Percentiles rank a stretch among this genome's conserved stretches.
Conservation (phyloP, 2,329 filamentous ascomycete genomes). For the Polychaeton citri region DNA sequence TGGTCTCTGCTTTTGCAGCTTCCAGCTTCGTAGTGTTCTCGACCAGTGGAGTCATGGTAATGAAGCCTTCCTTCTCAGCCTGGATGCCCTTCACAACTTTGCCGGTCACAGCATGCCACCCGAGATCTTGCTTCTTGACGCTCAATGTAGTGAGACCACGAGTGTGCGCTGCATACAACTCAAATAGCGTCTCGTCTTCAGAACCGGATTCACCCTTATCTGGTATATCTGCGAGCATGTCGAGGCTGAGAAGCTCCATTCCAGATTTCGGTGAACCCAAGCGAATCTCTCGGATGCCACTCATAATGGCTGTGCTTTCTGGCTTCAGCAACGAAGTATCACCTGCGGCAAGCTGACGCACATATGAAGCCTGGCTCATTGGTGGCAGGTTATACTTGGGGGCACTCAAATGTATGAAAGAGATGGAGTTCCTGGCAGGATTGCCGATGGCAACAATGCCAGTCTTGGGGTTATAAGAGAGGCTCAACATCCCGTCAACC, state of each 20-base stretch:
- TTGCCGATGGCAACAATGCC: slow-evolving; percentile 93
- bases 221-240: slow-evolving; percentile 58
- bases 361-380: slow-evolving; percentile 78
- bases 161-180: slow-evolving; percentile 95
- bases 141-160: slow-evolving; percentile 86
- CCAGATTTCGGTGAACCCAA: slow-evolving; percentile 40
- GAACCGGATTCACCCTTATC: slow-evolving; percentile 39
- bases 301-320: slow-evolving; percentile 93
- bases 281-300: slow-evolving; percentile 85
- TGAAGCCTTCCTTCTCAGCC: slow-evolving; percentile 58
- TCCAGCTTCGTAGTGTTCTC: slow-evolving; percentile 15
- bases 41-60: slow-evolving; percentile 57
- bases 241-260: slow-evolving; percentile 65
- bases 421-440: slow-evolving; percentile 92
- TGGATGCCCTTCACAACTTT: slow-evolving; percentile 72
- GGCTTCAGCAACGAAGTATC: slow-evolving; percentile 65
- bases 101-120: slow-evolving; percentile 71
- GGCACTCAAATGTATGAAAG: slow-evolving; percentile 89
- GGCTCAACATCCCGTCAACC: slow-evolving; percentile 95
- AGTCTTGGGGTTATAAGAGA: slow-evolving; percentile 82
- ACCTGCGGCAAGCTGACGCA: slow-evolving; percentile 61
- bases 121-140: slow-evolving; percentile 77
- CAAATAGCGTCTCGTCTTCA: slow-evolving; percentile 68
- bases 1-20: slow-evolving; percentile 3
- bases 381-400: slow-evolving; percentile 74